Evolutionary conservation across 768 basidiomycete species (phyloP).

Genomic region (Mycena vitilis): DNA sequence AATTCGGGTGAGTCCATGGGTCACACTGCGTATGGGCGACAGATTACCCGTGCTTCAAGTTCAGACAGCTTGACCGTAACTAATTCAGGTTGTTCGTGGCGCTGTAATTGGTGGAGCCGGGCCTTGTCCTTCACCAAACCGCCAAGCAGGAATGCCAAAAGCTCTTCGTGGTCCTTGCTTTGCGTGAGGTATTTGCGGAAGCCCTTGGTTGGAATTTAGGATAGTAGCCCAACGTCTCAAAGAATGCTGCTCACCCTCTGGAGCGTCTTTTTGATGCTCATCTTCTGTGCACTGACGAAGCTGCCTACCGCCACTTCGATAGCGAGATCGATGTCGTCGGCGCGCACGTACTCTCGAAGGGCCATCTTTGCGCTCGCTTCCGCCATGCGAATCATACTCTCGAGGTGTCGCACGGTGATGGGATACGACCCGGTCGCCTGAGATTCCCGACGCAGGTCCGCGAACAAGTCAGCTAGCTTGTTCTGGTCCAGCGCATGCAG

Average conservation of each 20-base stretch:
- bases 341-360: slow-evolving; percentile 92
- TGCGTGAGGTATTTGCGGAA: slow-evolving; percentile 98
- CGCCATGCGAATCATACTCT: slow-evolving; percentile 99
- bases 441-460: slow-evolving; percentile 95
- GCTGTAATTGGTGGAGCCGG: slow-evolving; percentile 82
- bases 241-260: slow-evolving; percentile 77
- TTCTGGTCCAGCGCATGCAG: slow-evolving; percentile 96
- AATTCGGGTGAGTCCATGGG: slow-evolving; percentile 19
- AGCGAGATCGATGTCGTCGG: slow-evolving; percentile 96
- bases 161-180: slow-evolving; percentile 94
- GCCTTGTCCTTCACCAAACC: slow-evolving; percentile 94
- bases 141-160: slow-evolving; percentile 94
- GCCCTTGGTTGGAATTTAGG: slow-evolving; percentile 60
- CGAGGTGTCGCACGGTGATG: slow-evolving; percentile 96
- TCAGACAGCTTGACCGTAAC: slow-evolving; percentile 83
- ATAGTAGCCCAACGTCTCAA: not conserved
- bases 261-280: slow-evolving; percentile 97
- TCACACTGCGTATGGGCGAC: not conserved
- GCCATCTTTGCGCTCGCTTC: slow-evolving; percentile 99
- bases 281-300: slow-evolving; percentile 97
- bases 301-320: slow-evolving; percentile 95
- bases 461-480: slow-evolving; percentile 93
- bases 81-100: slow-evolving; percentile 80
- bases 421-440: slow-evolving; percentile 98
- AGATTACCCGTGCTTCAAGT: slow-evolving; percentile 85